A percentile compares a stretch with the other conserved stretches of the same genome.
These are phyloP conservation scores for Pochonia chlamydosporia DNA, from an alignment of 2,329 filamentous ascomycete species.

Conservation along the genomic window DNA sequence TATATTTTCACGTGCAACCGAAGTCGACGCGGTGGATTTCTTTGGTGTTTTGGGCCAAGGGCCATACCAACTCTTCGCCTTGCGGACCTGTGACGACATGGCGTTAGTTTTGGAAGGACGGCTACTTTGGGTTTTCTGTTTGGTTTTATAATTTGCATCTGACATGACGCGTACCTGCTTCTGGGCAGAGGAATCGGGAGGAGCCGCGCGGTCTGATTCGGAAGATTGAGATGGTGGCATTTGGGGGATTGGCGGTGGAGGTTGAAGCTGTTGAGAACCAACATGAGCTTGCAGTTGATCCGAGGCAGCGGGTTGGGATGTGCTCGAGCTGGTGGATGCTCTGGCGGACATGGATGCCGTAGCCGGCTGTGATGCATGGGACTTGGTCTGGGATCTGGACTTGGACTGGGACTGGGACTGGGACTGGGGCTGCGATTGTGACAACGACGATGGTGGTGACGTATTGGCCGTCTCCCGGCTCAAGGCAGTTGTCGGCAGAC, in stretches of 20 bases:
- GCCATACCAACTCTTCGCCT: slow-evolving; percentile 56
- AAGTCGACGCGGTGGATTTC: slow-evolving; percentile 54
- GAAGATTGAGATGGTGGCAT: slow-evolving; percentile 4
- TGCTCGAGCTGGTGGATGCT: background rate
- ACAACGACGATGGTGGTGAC: too few relatives aligned
- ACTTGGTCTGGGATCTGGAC: background rate
- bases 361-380: slow-evolving; percentile 2
- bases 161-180: slow-evolving; percentile 9
- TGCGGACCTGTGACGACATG: slow-evolving; percentile 35
- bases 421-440: too few relatives aligned
- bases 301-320: background rate
- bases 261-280: background rate
- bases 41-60: slow-evolving; percentile 53
- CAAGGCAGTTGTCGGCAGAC: slow-evolving; percentile 12
- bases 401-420: background rate
- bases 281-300: background rate
- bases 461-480: slow-evolving; percentile 13
- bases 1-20: slow-evolving; percentile 56
- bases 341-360: slow-evolving; percentile 3
- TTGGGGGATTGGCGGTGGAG: slow-evolving; percentile 1
- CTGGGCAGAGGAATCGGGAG: slow-evolving; percentile 2
- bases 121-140: background rate
- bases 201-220: background rate
- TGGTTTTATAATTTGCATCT: background rate
- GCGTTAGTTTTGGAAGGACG: background rate